Base-by-base conservation (phyloP, 228 moss, liverwort and hornwort species). In the Sphagnum fallax region DNA sequence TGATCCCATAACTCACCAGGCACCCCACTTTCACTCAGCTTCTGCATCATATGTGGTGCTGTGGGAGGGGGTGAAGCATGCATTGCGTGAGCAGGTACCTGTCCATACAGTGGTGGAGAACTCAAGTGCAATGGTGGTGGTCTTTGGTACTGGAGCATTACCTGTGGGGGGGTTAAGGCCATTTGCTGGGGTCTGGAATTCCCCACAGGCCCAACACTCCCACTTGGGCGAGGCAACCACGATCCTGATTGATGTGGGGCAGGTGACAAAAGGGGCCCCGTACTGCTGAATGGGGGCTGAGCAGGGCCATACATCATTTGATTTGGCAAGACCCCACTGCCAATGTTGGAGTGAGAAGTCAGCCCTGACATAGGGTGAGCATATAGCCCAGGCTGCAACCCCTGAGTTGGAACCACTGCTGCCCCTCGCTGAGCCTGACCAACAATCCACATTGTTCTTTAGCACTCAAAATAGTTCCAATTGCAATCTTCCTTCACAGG, bases 121-220 rank as follows among this genome's bases (percentile, higher is more conserved):
- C 12, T 55, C 8, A 12, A 55, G 55, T 85, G 90, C 58, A 85
- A 49, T 53, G 88, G 82, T 7, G 82, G 65, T 12, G 79, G 88
- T 68, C 85, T 81, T 58, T 77, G 76, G 67, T 89, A 90, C 73
- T 93, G 94, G 72, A 93, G 79, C 74, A 98, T 85, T 52, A 98
- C 98, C 77, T 98, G 98, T 16, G 92, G 90, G 49, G 95, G 92
- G 90, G 90, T 81, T 10, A 95, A 72, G 8, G 87, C 78, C 78
- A 87, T 76, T 73, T 90, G 89, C 76, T 82, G 85, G 49, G 79
- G 82, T 53, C 87, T 65, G 52, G 91, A 77, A 49, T 85, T 88
- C 47, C 90, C 80, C 62, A 66, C 74, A 69, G 84, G 71, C 67
- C 76, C 79, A 32, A 69, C 75, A 49, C 82, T 73, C n/a, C 87